Evolutionary conservation across 148 eudicot species (phyloP), one percentile per base, ranked within the genome.

Genomic region (Pharnaceum exiguum): DNA sequence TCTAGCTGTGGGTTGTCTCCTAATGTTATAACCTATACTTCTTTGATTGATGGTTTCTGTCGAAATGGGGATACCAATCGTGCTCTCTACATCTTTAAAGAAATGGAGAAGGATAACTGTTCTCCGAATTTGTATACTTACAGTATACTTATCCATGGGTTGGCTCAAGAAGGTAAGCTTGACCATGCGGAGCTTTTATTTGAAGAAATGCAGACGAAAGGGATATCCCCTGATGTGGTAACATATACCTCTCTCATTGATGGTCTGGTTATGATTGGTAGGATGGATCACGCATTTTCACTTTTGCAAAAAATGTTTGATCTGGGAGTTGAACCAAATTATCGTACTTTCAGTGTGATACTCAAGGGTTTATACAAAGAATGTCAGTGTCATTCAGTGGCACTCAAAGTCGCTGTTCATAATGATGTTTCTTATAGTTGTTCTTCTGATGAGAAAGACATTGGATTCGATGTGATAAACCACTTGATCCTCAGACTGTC

Each of bases 21-120:
- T 40, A 81, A 84, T 71, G 87, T 83, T 23, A 69, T 83, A 50
- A 87, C 95, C 5, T 87, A 83, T 65, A 81, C 90, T 3, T 70
- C 75, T 63, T 68, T 84, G 67, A 74, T 87, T 52, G 78, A 79
- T 67, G 95, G 90, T 52, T 79, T 81, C 30, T 87, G 87, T 71
- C 67, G 62, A 70, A 74, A 79, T 61, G 76, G 79, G 46, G 75
- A 65, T 19, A 69, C 75, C 5, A 24, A 73, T 61, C 74, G 72
- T 68, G 95, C 95, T 4, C 70, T 83, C 59, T 73, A 75, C 66
- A 65, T 79, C 56, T 47, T 81, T 38, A 51, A 62, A 52, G 90
- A 83, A 46, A 87, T 87, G 95, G 78, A 73, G 44, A 79, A 65
- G 50, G 65, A 24, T 17, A 62, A 67, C 22, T 81, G 87, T 75